Evolutionary conservation across 2,329 filamentous ascomycete species (phyloP).

Genomic region (Fusarium aywerte): DNA sequence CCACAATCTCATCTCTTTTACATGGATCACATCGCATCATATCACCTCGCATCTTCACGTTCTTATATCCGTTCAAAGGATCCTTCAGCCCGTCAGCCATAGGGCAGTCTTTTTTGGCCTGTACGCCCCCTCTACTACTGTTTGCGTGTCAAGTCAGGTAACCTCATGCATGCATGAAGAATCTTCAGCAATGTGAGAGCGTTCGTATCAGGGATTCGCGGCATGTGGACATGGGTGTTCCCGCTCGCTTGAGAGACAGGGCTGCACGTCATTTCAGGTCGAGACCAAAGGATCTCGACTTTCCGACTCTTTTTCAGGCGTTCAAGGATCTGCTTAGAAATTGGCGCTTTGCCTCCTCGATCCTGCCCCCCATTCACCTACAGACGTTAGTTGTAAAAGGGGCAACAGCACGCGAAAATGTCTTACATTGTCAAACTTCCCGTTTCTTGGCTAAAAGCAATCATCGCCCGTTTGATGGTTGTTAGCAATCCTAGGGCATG

Average conservation of each 20-base stretch:
- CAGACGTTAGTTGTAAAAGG: neutral
- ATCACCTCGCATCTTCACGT: conserved; percentile 2
- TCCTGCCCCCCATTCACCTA: neutral
- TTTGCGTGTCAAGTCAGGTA: conserved; percentile 12
- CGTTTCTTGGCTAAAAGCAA: conserved; percentile 18
- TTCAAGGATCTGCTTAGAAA: conserved; percentile 11
- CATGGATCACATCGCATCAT: conserved; percentile 27
- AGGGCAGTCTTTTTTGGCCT: conserved; percentile 15
- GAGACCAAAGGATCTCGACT: conserved; percentile 18
- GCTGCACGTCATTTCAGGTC: conserved; percentile 45
- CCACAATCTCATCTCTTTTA: conserved; percentile 38
- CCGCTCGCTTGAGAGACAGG: conserved; percentile 23
- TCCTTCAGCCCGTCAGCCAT: neutral
- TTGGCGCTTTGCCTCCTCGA: conserved; percentile 18
- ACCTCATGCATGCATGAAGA: conserved; percentile 1
- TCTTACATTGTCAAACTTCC: conserved; percentile 7
- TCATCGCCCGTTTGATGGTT: conserved; percentile 33
- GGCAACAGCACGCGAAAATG: conserved; percentile 13
- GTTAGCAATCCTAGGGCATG: conserved; percentile 3
- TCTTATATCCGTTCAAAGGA: neutral
- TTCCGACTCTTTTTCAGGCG: conserved; percentile 27
- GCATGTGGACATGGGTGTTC: conserved; percentile 38
- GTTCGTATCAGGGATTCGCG: conserved; percentile 28
- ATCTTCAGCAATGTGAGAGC: conserved; percentile 2
- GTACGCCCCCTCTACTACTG: conserved; percentile 20